These are phyloP conservation scores for Pulveroboletus ravenelii DNA, from an alignment of 768 basidiomycete species.

Conservation along the genomic window DNA sequence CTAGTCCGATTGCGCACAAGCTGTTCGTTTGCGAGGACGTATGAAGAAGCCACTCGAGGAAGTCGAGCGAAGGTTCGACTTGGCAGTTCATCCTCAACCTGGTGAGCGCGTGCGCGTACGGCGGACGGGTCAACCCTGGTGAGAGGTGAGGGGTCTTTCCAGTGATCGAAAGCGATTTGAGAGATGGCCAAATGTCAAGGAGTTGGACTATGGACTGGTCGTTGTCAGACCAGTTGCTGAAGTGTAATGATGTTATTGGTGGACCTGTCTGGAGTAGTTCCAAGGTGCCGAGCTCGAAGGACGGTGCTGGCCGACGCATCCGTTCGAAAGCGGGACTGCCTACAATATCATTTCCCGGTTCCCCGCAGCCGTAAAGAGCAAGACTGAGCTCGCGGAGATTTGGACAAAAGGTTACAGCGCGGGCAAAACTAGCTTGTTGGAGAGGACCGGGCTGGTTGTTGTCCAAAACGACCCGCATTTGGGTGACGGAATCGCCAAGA, in stretches of 20 bases:
- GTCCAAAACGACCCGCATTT: slow-evolving; percentile 57
- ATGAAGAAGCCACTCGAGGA: slow-evolving; percentile 67
- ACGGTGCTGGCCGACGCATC: slow-evolving; percentile 46
- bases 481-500: slow-evolving; percentile 50
- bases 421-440: slow-evolving; percentile 51
- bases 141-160: slow-evolving; percentile 53
- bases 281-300: slow-evolving; percentile 51
- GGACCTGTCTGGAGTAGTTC: slow-evolving; percentile 53
- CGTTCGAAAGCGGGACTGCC: slow-evolving; percentile 45
- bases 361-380: slow-evolving; percentile 54
- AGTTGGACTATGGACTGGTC: slow-evolving; percentile 53
- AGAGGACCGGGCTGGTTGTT: slow-evolving; percentile 61
- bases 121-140: slow-evolving; percentile 33
- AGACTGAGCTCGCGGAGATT: slow-evolving; percentile 53
- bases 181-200: slow-evolving; percentile 56
- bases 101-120: slow-evolving; percentile 44
- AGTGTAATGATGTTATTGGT: slow-evolving; percentile 46
- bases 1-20: slow-evolving; percentile 52
- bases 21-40: slow-evolving; percentile 42
- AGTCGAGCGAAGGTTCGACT: slow-evolving; percentile 53
- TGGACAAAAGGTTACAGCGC: slow-evolving; percentile 54
- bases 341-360: slow-evolving; percentile 47
- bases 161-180: slow-evolving; percentile 52
- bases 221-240: slow-evolving; percentile 72
- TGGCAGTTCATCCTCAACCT: slow-evolving; percentile 65